Percentiles rank a stretch among this genome's conserved stretches.
Conservation (phyloP, 192 early-diverging fungal species). For the Backusella mclennaniae region DNA sequence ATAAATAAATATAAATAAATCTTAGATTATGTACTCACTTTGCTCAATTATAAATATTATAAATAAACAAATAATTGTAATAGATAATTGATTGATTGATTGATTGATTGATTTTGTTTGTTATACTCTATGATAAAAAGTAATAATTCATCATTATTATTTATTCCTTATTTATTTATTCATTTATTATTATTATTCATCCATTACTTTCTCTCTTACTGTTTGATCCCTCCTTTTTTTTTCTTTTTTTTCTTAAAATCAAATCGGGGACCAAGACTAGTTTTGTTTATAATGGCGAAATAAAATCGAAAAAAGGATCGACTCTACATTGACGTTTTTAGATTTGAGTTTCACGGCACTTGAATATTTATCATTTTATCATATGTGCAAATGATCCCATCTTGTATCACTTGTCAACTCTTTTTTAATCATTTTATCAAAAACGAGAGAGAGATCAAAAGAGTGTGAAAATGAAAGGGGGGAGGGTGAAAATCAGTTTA, state of each 20-base stretch:
- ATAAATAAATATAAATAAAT: constrained; percentile 1
- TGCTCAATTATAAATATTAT: neutral
- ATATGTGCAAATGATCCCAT: neutral
- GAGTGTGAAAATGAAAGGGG: too few relatives aligned
- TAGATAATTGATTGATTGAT: neutral
- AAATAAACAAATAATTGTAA: neutral
- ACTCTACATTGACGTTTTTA: neutral
- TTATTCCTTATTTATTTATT: neutral
- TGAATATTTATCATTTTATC: neutral
- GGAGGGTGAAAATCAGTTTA: too few relatives aligned
- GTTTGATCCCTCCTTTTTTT: neutral
- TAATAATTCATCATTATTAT: neutral
- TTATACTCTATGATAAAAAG: too few relatives aligned
- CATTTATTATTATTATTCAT: neutral
- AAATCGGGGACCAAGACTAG: neutral
- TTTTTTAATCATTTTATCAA: neutral
- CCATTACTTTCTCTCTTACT: neutral
- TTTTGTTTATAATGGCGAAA: neutral
- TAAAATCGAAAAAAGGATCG: neutral
- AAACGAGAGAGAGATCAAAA: too few relatives aligned
- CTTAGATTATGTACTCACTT: neutral
- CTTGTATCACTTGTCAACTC: neutral
- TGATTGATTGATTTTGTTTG: neutral
- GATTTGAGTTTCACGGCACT: neutral
- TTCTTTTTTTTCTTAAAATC: neutral